phyloP scores from a whole-genome alignment of 1,284 basidiomycete genomes.

The Marasmius fiardii region DNA sequence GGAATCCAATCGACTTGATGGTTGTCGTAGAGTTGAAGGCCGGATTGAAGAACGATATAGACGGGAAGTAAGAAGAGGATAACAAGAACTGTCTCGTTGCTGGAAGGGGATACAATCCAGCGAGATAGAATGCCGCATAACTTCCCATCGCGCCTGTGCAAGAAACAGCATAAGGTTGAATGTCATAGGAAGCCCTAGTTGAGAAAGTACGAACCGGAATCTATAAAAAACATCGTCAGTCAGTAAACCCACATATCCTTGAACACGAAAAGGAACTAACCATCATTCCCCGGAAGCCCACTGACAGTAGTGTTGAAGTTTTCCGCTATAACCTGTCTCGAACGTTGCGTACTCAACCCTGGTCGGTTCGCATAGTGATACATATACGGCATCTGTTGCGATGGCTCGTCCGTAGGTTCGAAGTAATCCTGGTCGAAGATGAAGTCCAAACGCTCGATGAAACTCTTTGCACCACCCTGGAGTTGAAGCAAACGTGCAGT shows the following conservation, averaged over 20 bases:
- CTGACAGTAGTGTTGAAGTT: slow-evolving; percentile 10
- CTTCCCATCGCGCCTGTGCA: slow-evolving; percentile 64
- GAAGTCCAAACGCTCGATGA: slow-evolving; percentile 51
- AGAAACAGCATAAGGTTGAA: neutral
- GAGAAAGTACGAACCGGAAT: slow-evolving; percentile 1
- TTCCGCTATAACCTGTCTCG: neutral
- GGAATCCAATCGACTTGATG: slow-evolving; percentile 47
- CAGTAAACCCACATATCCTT: neutral
- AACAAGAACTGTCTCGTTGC: slow-evolving; percentile 57
- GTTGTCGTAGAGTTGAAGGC: slow-evolving; percentile 52
- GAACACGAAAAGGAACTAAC: neutral
- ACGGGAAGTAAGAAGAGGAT: slow-evolving; percentile 57
- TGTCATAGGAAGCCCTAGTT: neutral
- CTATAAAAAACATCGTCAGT: slow-evolving; percentile 6
- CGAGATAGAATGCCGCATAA: slow-evolving; percentile 58
- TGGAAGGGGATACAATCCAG: slow-evolving; percentile 59
- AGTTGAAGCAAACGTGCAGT: slow-evolving; percentile 55
- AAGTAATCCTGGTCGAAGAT: slow-evolving; percentile 55
- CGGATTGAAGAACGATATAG: slow-evolving; percentile 58
- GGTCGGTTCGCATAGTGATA: slow-evolving; percentile 60
- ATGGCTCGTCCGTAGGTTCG: slow-evolving; percentile 57
- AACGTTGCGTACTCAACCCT: slow-evolving; percentile 32
- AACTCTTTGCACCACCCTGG: slow-evolving; percentile 53
- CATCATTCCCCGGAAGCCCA: slow-evolving; percentile 13
- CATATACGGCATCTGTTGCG: slow-evolving; percentile 62